Percentiles rank a stretch among this genome's conserved stretches.
These are phyloP conservation scores for Calonectria ilicicola DNA, from an alignment of 2,329 filamentous ascomycete species.

Conservation along the genomic window DNA sequence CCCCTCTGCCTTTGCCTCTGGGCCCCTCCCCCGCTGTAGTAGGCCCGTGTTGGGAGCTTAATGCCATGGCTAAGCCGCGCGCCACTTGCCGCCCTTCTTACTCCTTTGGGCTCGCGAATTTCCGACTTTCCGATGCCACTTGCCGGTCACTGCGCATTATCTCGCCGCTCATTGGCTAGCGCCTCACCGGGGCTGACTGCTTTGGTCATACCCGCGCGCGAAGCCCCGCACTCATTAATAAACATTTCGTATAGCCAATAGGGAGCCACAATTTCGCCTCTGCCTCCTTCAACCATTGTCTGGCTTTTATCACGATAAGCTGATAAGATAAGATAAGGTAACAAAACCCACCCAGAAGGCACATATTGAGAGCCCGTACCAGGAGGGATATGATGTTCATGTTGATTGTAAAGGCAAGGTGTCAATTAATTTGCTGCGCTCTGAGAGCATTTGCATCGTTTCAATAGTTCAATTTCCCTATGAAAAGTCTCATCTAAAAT, in stretches of 20 bases:
- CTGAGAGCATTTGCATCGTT: too few relatives aligned
- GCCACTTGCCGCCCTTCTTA: constrained; percentile 4
- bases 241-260: not conserved
- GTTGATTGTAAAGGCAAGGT: too few relatives aligned
- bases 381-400: too few relatives aligned
- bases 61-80: not conserved
- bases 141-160: constrained; percentile 5
- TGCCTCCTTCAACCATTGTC: not conserved
- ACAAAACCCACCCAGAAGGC: too few relatives aligned
- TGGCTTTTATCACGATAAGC: not conserved
- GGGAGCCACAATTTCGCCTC: not conserved
- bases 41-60: not conserved
- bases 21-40: not conserved
- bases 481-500: too few relatives aligned
- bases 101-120: not conserved
- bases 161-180: constrained; percentile 9
- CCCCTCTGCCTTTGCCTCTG: not conserved
- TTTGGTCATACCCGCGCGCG: constrained; percentile 48
- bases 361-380: too few relatives aligned
- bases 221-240: constrained; percentile 21
- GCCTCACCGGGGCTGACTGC: not conserved
- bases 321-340: constrained; percentile 8
- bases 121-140: constrained; percentile 25
- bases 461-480: too few relatives aligned
- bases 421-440: too few relatives aligned